Evolutionary conservation across 768 basidiomycete genomes (phyloP), one percentile per base, ranked within the genome.

Genomic region (Scleroderma bovista): DNA sequence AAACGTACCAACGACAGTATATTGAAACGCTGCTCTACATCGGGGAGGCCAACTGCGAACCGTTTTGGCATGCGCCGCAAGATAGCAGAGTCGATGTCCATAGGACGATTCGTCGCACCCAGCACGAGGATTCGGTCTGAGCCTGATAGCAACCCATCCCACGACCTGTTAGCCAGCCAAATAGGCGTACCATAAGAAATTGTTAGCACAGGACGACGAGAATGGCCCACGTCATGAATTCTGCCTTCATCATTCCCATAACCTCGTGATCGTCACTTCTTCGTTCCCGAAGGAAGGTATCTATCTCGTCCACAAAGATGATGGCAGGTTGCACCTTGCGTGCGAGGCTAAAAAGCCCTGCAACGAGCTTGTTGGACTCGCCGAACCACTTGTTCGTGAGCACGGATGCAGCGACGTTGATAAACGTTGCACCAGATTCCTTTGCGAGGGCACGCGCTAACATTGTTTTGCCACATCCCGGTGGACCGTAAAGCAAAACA

Each of bases 391-490:
- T 86, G 69, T 80, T 85, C 24, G 84, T 83, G 54, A 90, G 72
- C 9, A 81, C 82, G 3, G 83, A 85, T 32, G 85, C 79, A 6
- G 86, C 79, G 51, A 91, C 78, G 65, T 91, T 91, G 72, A 97
- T 95, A 64, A 99, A 99, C 0, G 93, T 95, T 7, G 96, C 96
- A 16, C 92, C 90, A 3, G 88, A 92, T 72, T 99, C 94, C 65
- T 95, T 96, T 12, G 96, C 96, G 8, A 99, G 78, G 2, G 95
- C 95, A 65, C 95, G 95, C 1, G 96, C 96, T n/a, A 99, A 78
- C 93, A 99, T 94, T 1, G 96, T 98, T 74, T 99, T 99, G 22
- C 96, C 96, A 57, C 96, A 99, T 6, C 96, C 95, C 1, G 96
- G 96, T 37, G 94, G 96, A 0, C 96, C 96, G 59, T 90, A 95